Base-by-base conservation (phyloP, 1,139 yeast genomes). In the Blastobotrys serpentis region DNA sequence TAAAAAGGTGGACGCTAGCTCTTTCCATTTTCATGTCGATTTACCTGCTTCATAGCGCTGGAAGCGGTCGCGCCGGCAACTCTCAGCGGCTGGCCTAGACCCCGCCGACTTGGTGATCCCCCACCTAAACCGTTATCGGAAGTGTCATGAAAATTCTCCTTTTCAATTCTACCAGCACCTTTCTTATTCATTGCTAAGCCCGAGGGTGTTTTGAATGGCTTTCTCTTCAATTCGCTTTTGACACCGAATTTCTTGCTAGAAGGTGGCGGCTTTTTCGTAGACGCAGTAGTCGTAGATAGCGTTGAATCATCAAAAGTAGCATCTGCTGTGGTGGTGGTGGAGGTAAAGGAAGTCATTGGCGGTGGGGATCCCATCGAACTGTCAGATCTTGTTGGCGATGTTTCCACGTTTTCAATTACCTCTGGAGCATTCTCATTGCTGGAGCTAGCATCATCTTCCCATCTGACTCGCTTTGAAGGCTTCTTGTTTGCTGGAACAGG, bases 391-490 rank as follows among this genome's bases (percentile, higher is more conserved):
- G 25, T 17, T 36, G 40, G 40, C 11, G 40, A 36, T n/a, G 37
- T 14, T n/a, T 36, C 40, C 4, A 36, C 19, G 25, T 36, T 36
- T 19, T 36, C 40, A 17, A 36, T 19, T 13, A 36, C 40, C 19
- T 36, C n/a, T 19, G 22, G 42, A 41, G 42, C 16, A 8, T 25
- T 21, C 3, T 26, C 37, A 16, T 22, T 17, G 10, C 38, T 21
- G 14, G 45, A 19, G 29, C 44, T 34, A 29, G 33, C 11, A 34
- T 55, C 60, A 42, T 59, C 64, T 39, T 59, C 62, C 65, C 65
- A 61, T 38, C 64, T 48, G 1, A 61, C 65, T 26, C 63, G 50
- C 38, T 61, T 61, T 2, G 55, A 50, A 2, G 62, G 53, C 41
- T 57, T 56, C 6, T 55, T 51, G 26, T 46, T 43, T 11, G 51